Percentiles rank a stretch among this genome's conserved stretches.
These are phyloP conservation scores for Lotmaria passim DNA, from an alignment of 208 protist species.

Conservation along the genomic window DNA sequence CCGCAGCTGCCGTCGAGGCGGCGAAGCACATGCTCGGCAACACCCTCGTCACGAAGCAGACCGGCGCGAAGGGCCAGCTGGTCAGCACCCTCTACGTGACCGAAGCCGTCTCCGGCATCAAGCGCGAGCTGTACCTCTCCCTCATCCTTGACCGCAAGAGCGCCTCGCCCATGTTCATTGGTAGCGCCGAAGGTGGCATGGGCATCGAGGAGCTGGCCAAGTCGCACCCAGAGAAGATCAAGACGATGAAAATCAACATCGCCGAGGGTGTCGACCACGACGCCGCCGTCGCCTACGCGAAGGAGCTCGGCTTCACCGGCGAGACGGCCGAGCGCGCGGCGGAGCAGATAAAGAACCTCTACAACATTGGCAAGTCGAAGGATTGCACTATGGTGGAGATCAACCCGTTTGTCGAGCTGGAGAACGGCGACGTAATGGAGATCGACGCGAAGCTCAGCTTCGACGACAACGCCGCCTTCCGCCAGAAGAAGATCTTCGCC, in stretches of 20 bases:
- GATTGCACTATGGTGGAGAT: conserved; percentile 99
- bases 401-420: conserved; percentile 98
- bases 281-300: conserved; percentile 80
- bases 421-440: conserved; percentile 94
- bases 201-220: conserved; percentile 98
- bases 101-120: conserved; percentile 90
- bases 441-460: conserved; percentile 99
- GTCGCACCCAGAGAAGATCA: conserved; percentile 95
- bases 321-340: conserved; percentile 82
- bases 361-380: conserved; percentile 97
- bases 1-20: conserved; percentile 86
- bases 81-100: conserved; percentile 93
- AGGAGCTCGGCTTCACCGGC: conserved; percentile 91
- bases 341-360: conserved; percentile 95
- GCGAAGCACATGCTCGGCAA: conserved; percentile 98
- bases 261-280: conserved; percentile 92
- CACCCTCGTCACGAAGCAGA: conserved; percentile 99
- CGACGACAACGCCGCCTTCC: conserved; percentile 99
- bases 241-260: conserved; percentile 94
- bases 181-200: conserved; percentile 96
- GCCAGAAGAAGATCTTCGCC: conserved; percentile 96
- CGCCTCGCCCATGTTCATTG: conserved; percentile 93
- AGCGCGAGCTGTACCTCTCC: conserved; percentile 98
- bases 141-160: conserved; percentile 97
- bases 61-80: conserved; percentile 92